Evolutionary conservation across 345 rosid genomes (phyloP).

Genomic region (Dipteronia dyeriana): DNA sequence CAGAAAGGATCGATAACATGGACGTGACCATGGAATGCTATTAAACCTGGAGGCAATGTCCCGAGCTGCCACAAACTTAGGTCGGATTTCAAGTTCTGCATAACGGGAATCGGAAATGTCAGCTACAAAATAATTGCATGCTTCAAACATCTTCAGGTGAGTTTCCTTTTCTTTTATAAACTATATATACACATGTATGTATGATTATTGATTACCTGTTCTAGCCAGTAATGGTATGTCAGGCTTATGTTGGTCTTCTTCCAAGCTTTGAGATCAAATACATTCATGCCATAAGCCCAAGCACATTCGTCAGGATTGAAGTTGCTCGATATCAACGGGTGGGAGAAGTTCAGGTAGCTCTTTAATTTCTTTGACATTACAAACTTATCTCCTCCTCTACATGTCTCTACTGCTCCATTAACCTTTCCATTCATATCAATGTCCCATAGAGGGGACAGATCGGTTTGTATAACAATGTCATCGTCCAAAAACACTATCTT

Average conservation of each 20-base stretch:
- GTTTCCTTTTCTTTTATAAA: neutral
- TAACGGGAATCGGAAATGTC: neutral
- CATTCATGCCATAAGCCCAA: slow-evolving; percentile 99
- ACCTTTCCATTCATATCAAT: slow-evolving; percentile 89
- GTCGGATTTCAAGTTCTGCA: slow-evolving; percentile 94
- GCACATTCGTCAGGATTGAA: slow-evolving; percentile 87
- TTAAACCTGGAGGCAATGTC: slow-evolving; percentile 87
- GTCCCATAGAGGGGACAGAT: slow-evolving; percentile 94
- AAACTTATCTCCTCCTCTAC: slow-evolving; percentile 73
- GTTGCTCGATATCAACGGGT: slow-evolving; percentile 59
- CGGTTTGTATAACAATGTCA: slow-evolving; percentile 89
- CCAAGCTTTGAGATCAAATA: slow-evolving; percentile 90
- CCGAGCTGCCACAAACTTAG: slow-evolving; percentile 98
- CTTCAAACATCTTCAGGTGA: too few relatives aligned
- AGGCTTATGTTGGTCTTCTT: slow-evolving; percentile 86
- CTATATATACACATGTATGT: neutral
- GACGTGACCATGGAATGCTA: slow-evolving; percentile 92
- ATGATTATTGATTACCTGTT: slow-evolving; percentile 53
- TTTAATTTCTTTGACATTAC: slow-evolving; percentile 87
- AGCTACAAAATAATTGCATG: too few relatives aligned
- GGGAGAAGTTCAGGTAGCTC: slow-evolving; percentile 91
- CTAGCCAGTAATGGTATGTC: slow-evolving; percentile 86
- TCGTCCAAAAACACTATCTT: slow-evolving; percentile 93
- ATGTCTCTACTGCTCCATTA: slow-evolving; percentile 93
- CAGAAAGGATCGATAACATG: slow-evolving; percentile 88